phyloP scores from a whole-genome alignment of 805 yeast species.

The Candida fluviatilis region DNA sequence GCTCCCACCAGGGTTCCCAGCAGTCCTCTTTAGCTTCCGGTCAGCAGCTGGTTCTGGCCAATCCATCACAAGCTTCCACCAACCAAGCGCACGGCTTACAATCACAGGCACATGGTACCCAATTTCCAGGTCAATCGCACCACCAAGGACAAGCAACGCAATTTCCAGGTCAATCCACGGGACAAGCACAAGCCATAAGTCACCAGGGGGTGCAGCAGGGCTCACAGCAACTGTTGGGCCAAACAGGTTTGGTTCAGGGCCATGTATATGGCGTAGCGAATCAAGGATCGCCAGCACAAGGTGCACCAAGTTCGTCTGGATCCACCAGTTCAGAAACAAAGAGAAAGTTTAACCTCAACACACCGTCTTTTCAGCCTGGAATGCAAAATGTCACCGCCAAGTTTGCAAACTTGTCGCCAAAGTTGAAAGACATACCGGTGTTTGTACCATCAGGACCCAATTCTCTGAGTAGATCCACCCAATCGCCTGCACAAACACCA shows the following conservation, averaged over 20 bases:
- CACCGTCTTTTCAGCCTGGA: conserved; percentile 41
- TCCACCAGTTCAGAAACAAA: conserved; percentile 6
- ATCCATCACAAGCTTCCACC: too few species aligned
- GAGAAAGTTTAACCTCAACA: conserved; percentile 35
- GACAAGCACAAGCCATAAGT: too few species aligned
- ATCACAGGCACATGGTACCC: background rate
- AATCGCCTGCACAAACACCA: background rate
- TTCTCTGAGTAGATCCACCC: conserved; percentile 1
- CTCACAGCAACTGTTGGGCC: background rate
- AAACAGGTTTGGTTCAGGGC: background rate
- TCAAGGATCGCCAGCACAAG: too few species aligned
- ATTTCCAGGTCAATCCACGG: background rate
- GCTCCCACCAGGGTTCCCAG: conserved; percentile 7
- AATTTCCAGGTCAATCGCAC: background rate
- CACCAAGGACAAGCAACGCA: background rate
- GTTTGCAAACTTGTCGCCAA: conserved; percentile 47
- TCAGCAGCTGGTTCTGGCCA: too few species aligned
- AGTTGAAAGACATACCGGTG: conserved; percentile 42
- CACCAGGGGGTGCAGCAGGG: background rate
- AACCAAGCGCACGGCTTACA: too few species aligned
- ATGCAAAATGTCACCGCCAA: conserved; percentile 24
- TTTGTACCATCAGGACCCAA: conserved; percentile 41
- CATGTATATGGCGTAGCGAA: too few species aligned
- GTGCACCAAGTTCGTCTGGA: background rate
- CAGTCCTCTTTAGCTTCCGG: too few species aligned